These are phyloP conservation scores for Talaromyces stipitatus DNA, from an alignment of 495 filamentous ascomycete species.

Conservation along the genomic window DNA sequence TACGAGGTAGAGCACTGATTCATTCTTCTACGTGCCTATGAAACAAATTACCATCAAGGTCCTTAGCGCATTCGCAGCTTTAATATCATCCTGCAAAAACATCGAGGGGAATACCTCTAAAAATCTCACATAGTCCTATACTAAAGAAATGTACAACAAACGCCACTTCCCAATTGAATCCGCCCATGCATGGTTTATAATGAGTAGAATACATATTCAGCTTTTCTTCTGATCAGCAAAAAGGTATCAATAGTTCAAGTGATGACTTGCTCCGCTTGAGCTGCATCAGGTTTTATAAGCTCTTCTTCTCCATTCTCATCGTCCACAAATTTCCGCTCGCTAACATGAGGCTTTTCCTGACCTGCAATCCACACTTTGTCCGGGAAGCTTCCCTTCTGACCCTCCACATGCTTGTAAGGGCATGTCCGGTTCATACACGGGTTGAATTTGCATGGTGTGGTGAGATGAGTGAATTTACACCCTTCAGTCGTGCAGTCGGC, in stretches of 20 bases:
- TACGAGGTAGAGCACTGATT: too few relatives aligned
- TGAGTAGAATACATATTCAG: conserved; percentile 3
- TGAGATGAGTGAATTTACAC: conserved; percentile 85
- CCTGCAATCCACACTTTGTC: conserved; percentile 88
- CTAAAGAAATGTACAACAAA: conserved; percentile 2
- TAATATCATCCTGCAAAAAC: background rate
- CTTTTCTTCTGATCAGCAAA: background rate
- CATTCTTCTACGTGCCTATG: too few relatives aligned
- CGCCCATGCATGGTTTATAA: conserved; percentile 3
- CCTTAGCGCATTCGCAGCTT: background rate
- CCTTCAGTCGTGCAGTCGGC: conserved; percentile 76
- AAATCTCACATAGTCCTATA: background rate
- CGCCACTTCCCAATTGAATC: background rate
- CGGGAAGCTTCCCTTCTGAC: conserved; percentile 68
- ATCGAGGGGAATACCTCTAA: background rate
- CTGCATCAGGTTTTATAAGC: conserved; percentile 54
- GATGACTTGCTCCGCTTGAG: conserved; percentile 29
- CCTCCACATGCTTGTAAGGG: conserved; percentile 85
- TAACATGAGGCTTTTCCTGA: conserved; percentile 55
- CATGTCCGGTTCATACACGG: conserved; percentile 83
- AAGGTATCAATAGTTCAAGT: conserved; percentile 17
- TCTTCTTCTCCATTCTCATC: conserved; percentile 62
- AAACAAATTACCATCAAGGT: too few relatives aligned
- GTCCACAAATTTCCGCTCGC: conserved; percentile 87
- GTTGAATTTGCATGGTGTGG: conserved; percentile 80